A percentile compares a stretch with the other conserved stretches of the same genome.
phyloP scores from a whole-genome alignment of 108 stramenopile species.

The Nitzschia sp. region DNA sequence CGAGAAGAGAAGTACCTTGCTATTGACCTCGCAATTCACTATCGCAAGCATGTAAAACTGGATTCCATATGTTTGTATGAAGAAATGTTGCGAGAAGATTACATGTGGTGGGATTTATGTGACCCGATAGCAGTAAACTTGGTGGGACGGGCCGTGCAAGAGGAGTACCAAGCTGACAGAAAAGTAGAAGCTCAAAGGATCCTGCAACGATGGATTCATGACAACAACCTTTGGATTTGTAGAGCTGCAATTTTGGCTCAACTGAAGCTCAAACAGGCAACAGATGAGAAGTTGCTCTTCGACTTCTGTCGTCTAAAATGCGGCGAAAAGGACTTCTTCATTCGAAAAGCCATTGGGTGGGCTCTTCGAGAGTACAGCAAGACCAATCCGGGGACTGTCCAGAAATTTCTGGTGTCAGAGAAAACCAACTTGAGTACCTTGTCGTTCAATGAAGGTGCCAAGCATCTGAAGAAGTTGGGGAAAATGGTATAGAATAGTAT shows the following conservation, averaged over 20 bases:
- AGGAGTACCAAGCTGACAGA: background rate
- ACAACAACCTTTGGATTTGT: constrained; percentile 16
- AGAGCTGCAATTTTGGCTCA: constrained; percentile 15
- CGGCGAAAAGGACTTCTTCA: constrained; percentile 28
- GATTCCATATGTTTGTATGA: background rate
- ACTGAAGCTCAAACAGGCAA: constrained; percentile 18
- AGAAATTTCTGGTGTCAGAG: constrained; percentile 3
- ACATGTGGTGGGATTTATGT: constrained; percentile 25
- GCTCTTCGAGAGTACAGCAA: constrained; percentile 17
- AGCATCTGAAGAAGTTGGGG: constrained; percentile 5
- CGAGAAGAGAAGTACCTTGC: constrained; percentile 27
- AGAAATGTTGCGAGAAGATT: constrained; percentile 10
- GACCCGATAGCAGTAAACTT: constrained; percentile 18
- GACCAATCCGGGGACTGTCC: constrained; percentile 19
- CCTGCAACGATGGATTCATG: constrained; percentile 14
- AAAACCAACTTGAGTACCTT: constrained; percentile 12
- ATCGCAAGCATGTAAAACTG: constrained; percentile 3
- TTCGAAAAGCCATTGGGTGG: constrained; percentile 36
- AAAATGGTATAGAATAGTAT: background rate
- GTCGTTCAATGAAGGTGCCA: constrained; percentile 10
- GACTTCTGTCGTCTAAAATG: background rate
- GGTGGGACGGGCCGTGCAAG: background rate
- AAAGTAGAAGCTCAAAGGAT: background rate
- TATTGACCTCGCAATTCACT: constrained; percentile 21
- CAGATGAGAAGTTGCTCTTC: constrained; percentile 10